Conservation (phyloP, 129 eudicot genomes). For the Escallonia herrerae region DNA sequence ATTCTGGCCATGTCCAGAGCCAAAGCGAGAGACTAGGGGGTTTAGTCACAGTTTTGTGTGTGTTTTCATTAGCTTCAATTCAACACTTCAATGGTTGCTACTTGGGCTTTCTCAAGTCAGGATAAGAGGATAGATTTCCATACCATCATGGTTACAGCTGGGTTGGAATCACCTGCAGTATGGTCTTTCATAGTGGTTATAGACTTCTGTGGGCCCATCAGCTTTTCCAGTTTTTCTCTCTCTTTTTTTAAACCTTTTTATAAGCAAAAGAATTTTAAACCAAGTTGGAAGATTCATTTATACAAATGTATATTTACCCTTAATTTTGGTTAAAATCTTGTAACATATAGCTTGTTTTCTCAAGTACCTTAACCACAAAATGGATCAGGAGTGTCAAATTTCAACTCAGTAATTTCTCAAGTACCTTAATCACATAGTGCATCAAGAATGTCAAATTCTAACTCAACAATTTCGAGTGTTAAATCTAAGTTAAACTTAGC, state of each 20-base stretch:
- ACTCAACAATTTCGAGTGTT: too few relatives aligned
- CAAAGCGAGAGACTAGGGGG: neutral
- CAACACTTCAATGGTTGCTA: neutral
- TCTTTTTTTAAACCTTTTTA: neutral
- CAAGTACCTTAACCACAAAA: too few relatives aligned
- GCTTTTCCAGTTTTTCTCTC: neutral
- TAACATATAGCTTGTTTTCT: too few relatives aligned
- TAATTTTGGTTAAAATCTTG: too few relatives aligned
- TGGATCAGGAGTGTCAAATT: too few relatives aligned
- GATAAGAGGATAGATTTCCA: conserved; percentile 51
- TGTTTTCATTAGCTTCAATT: neutral
- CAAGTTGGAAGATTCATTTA: too few relatives aligned
- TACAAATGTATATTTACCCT: too few relatives aligned
- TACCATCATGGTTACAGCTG: conserved; percentile 3
- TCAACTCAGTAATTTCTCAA: too few relatives aligned
- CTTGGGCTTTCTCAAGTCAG: conserved; percentile 1
- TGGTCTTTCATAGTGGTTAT: neutral
- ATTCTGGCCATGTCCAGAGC: conserved; percentile 40
- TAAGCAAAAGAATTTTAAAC: too few relatives aligned
- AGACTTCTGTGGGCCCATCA: neutral
- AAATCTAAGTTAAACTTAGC: too few relatives aligned
- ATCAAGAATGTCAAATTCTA: too few relatives aligned
- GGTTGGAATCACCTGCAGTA: neutral
- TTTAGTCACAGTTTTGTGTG: neutral
- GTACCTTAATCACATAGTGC: too few relatives aligned